A percentile compares a stretch with the other conserved stretches of the same genome.
These are phyloP conservation scores for Zasmidium angulare DNA, from an alignment of 2,329 filamentous ascomycete genomes.

Conservation along the genomic window DNA sequence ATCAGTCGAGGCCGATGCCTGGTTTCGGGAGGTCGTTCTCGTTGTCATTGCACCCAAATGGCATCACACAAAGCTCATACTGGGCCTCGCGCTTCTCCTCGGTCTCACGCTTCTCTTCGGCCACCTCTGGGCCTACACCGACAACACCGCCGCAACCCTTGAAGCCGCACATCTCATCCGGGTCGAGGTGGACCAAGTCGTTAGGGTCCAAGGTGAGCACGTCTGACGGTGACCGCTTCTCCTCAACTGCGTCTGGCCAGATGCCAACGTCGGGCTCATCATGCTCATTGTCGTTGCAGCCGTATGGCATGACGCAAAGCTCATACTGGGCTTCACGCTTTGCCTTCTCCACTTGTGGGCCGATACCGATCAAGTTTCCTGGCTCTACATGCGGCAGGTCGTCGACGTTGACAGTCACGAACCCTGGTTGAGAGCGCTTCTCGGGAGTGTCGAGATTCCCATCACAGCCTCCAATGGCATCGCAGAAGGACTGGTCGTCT, in stretches of 20 bases:
- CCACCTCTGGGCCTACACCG: neutral
- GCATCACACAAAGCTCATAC: neutral
- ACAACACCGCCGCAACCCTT: neutral
- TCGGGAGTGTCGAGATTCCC: neutral
- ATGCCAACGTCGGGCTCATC: neutral
- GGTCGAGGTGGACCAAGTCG: neutral
- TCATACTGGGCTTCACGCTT: neutral
- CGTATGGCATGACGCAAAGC: neutral
- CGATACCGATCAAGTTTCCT: neutral
- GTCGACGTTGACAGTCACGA: neutral
- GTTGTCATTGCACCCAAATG: neutral
- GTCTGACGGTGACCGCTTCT: neutral
- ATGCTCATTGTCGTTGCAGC: neutral
- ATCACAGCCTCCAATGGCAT: neutral
- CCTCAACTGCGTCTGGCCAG: neutral
- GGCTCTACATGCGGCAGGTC: neutral
- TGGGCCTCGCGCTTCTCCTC: neutral
- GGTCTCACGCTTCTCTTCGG: neutral
- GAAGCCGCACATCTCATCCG: neutral
- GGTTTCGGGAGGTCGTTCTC: neutral
- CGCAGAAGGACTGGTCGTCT: neutral
- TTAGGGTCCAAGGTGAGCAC: neutral
- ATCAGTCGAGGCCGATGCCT: neutral
- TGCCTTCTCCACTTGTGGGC: neutral
- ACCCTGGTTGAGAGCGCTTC: neutral